Evolutionary conservation across 495 filamentous ascomycete genomes (phyloP), one percentile per base, ranked within the genome.

Genomic region (Bacidia rubella): DNA sequence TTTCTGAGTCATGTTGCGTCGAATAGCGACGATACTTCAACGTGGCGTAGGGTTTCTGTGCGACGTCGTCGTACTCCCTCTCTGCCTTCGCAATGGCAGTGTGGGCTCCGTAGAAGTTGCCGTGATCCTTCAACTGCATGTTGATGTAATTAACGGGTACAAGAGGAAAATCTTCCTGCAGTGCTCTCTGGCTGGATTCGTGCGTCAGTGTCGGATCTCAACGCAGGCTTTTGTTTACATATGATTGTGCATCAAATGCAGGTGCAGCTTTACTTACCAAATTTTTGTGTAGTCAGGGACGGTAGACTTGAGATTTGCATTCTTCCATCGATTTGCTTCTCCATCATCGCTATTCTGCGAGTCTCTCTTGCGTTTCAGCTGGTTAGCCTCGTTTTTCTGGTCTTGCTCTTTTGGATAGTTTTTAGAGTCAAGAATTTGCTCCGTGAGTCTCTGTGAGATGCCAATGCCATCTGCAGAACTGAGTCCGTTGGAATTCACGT

Each of bases 391-490:
- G 26, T 68, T 63, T 40, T 26, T 45, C 17, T 43, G 52, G 21
- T 64, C 57, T 50, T 40, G 51, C 52, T 73, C 73, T 25, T 70
- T 76, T n/a, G 75, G 75, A 59, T 76, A 78, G 10, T 56, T 56
- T 1, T 53, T 47, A 11, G 66, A 58, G 5, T 68, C 65, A 2
- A 76, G 59, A 49, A 79, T 70, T 45, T 70, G 61, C 22, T 66
- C 65, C 22, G 74, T 68, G 3, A 77, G 54, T 47, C 51, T 38
- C n/a, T 59, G 25, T 42, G 60, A 43, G 17, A 63, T 54, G 32
- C 29, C 29, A 20, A 49, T 27, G 25, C 26, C 27, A 22, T 41
- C 46, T 38, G 42, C 24, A 24, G 57, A 47, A 15, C 41, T 45
- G 43, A 47, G 20, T n/a, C 24, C 35, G 19, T 38, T 39, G 19